Conservation (phyloP, 495 filamentous ascomycete genomes). For the Immersiella caudata region DNA sequence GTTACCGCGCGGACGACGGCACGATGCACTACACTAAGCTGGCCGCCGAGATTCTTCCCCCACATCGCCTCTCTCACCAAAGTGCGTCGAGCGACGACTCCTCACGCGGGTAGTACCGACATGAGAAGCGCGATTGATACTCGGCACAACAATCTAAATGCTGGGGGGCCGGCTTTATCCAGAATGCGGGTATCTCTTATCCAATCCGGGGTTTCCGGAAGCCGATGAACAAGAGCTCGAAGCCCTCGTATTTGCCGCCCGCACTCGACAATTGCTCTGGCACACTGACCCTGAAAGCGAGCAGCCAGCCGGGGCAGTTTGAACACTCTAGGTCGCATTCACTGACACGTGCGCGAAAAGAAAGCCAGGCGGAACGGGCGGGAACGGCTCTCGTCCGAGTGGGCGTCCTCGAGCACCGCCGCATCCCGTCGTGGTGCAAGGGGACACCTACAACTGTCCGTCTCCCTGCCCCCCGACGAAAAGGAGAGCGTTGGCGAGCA, state of each 20-base stretch:
- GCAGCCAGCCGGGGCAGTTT: not conserved
- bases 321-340: not conserved
- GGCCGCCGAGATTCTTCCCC: not conserved
- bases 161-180: constrained; percentile 24
- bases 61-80: not conserved
- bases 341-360: not conserved
- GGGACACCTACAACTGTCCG: not conserved
- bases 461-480: not conserved
- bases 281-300: not conserved
- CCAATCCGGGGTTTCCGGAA: constrained; percentile 16
- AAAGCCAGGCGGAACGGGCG: not conserved
- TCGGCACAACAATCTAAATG: constrained; percentile 23
- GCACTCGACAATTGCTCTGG: not conserved
- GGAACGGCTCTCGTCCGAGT: not conserved
- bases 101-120: constrained; percentile 17
- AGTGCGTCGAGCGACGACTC: not conserved
- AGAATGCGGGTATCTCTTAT: constrained; percentile 20
- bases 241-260: constrained; percentile 1
- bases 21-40: constrained; percentile 2
- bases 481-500: not conserved
- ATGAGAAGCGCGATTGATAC: not conserved
- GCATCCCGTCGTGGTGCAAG: not conserved
- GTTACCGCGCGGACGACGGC: constrained; percentile 16
- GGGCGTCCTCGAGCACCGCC: not conserved
- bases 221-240: not conserved